Evolutionary conservation across 306 rosid species (phyloP), one percentile per base, ranked within the genome.

Genomic region (Comarum palustre): DNA sequence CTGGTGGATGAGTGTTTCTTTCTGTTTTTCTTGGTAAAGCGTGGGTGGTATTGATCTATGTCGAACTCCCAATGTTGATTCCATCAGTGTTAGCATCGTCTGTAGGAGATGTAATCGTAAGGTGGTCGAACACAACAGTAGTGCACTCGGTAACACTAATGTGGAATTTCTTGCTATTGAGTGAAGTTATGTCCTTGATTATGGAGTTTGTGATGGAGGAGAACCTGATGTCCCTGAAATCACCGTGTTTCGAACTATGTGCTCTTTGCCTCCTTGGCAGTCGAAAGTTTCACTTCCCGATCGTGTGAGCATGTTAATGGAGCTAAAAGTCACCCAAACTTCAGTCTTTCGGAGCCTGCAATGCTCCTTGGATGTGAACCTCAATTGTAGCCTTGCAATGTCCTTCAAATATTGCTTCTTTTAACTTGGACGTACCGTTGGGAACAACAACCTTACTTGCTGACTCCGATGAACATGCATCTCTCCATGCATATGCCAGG

Each of bases 31-130:
- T 36, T 36, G 5, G 39, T 6, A 36, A 6, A 36, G 39, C 39
- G 32, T 54, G 15, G 1, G 61, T 54, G 31, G 11, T 10, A 22
- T 24, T 13, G 67, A 41, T 31, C 50, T 16, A 2, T 22, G 6
- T 71, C 4, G 75, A 54, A 42, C 60, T 58, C 36, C 20, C 67
- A 16, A 72, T 42, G 31, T 17, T n/a, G 42, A 72, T 72, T 39
- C 75, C 68, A 41, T 57, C 75, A 1, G 75, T 72, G 42, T 72
- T 72, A n/a, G 54, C 55, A 22, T 64, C 31, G 17, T 72, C 32
- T 15, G n/a, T 16, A 42, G 75, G 67, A 3, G 67, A 38, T 16
- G 57, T n/a, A 36, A 58, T 42, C 6, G 43, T 72, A 6, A 72
- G 52, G 52, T 22, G 17, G 29, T n/a, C 38, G 8, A 50, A 25